Evolutionary conservation across 2,329 filamentous ascomycete species (phyloP).

Genomic region (Colletotrichum spinosum): DNA sequence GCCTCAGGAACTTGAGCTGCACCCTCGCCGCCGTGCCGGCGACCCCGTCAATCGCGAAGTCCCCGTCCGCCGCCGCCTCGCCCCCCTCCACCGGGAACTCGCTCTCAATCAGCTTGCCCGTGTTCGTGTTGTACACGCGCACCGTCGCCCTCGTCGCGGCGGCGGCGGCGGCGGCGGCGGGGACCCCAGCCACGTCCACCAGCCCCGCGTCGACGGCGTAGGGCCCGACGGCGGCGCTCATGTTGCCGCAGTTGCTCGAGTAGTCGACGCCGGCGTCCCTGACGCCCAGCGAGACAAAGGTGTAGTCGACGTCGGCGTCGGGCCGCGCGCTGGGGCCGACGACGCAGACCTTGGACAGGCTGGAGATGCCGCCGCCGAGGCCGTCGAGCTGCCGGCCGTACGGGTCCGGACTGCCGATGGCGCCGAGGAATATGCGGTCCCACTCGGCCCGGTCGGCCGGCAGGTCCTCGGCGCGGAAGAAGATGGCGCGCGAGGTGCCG

Average conservation of each 20-base stretch:
- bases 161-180: constrained; percentile 33
- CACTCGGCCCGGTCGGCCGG: constrained; percentile 58
- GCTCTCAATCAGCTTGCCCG: constrained; percentile 70
- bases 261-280: constrained; percentile 71
- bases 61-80: constrained; percentile 61
- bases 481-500: constrained; percentile 76
- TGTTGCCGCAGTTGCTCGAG: constrained; percentile 81
- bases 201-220: constrained; percentile 69
- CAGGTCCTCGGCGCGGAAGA: constrained; percentile 66
- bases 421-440: constrained; percentile 66
- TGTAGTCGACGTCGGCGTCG: constrained; percentile 74
- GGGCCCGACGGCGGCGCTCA: constrained; percentile 75
- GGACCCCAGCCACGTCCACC: constrained; percentile 41
- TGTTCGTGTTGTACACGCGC: constrained; percentile 78
- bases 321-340: constrained; percentile 62
- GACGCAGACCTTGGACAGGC: constrained; percentile 78
- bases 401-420: constrained; percentile 74
- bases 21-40: constrained; percentile 68
- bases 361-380: constrained; percentile 76
- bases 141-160: constrained; percentile 57
- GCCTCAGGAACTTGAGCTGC: constrained; percentile 70
- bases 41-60: constrained; percentile 74
- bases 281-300: constrained; percentile 77
- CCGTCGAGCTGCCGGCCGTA: constrained; percentile 79
- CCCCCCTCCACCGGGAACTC: constrained; percentile 64